phyloP scores from a whole-genome alignment of 2,329 filamentous ascomycete genomes.

The Colletotrichum trifolii region DNA sequence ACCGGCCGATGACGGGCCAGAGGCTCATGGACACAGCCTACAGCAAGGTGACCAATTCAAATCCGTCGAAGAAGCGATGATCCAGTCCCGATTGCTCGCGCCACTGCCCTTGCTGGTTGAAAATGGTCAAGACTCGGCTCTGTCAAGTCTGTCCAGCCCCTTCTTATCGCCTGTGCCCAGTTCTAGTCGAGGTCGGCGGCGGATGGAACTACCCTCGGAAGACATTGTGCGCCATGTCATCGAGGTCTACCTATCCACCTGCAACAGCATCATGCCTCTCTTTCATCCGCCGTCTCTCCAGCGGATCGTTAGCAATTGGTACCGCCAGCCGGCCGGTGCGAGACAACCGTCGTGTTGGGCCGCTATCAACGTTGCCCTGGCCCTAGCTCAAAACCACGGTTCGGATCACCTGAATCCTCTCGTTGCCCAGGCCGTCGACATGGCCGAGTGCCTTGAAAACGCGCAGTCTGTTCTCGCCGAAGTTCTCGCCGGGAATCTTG shows the following conservation, averaged over 20 bases:
- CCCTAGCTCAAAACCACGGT: background rate
- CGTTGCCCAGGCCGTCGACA: conserved; percentile 2
- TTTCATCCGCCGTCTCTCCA: conserved; percentile 9
- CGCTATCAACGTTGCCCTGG: conserved; percentile 22
- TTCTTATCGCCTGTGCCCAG: background rate
- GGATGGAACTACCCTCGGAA: conserved; percentile 8
- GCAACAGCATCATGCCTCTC: conserved; percentile 23
- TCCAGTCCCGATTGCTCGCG: too few relatives aligned
- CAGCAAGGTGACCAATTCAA: too few relatives aligned
- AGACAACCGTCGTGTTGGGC: conserved; percentile 1
- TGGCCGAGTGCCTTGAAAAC: conserved; percentile 10
- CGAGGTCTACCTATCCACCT: conserved; percentile 11
- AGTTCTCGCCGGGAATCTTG: background rate
- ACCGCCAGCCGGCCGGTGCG: background rate
- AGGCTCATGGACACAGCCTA: too few relatives aligned
- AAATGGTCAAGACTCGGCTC: background rate
- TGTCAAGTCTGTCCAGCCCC: background rate
- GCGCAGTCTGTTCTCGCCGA: conserved; percentile 1
- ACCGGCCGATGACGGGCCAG: background rate
- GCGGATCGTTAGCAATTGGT: conserved; percentile 4
- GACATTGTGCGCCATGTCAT: conserved; percentile 13
- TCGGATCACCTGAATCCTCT: background rate
- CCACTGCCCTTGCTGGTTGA: too few relatives aligned
- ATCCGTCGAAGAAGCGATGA: too few relatives aligned
- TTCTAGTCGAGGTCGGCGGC: background rate